Evolutionary conservation across 2,329 filamentous ascomycete genomes (phyloP).

Genomic region (Macrophomina pseudophaseolina): DNA sequence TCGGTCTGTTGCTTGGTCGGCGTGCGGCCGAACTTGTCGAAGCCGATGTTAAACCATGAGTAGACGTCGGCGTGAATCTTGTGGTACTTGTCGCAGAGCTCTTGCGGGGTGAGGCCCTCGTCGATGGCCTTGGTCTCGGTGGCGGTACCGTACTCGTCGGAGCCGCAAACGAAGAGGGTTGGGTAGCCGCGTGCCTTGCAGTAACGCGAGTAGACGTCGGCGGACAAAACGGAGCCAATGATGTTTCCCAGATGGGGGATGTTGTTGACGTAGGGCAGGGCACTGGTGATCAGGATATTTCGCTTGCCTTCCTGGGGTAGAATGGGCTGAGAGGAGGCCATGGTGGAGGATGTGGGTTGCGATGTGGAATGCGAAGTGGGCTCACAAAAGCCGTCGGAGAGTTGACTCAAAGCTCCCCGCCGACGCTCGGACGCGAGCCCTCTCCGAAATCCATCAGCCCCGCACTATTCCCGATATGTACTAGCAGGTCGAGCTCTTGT

Average conservation of each 20-base stretch:
- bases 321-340: conserved; percentile 46
- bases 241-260: conserved; percentile 84
- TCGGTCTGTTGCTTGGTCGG: conserved; percentile 87
- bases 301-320: conserved; percentile 65
- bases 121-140: conserved; percentile 95
- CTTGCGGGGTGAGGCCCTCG: conserved; percentile 78
- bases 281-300: conserved; percentile 89
- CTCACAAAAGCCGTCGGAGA: conserved; percentile 15
- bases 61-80: conserved; percentile 89
- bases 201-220: conserved; percentile 78
- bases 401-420: conserved; percentile 20
- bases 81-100: conserved; percentile 93
- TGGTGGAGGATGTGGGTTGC: conserved; percentile 18
- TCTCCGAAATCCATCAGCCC: background rate
- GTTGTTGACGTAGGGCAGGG: conserved; percentile 83
- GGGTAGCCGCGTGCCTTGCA: conserved; percentile 79
- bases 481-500: background rate
- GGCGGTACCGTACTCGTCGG: conserved; percentile 93
- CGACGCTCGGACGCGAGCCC: conserved; percentile 11
- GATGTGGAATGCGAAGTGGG: conserved; percentile 1
- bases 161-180: conserved; percentile 85
- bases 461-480: conserved; percentile 15
- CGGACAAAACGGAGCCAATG: conserved; percentile 83
- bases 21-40: conserved; percentile 94
- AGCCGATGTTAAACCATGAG: conserved; percentile 93